Evolutionary conservation across 192 early-diverging fungal species (phyloP), one percentile per base, ranked within the genome.

Genomic region (Allomyces macrogynus): DNA sequence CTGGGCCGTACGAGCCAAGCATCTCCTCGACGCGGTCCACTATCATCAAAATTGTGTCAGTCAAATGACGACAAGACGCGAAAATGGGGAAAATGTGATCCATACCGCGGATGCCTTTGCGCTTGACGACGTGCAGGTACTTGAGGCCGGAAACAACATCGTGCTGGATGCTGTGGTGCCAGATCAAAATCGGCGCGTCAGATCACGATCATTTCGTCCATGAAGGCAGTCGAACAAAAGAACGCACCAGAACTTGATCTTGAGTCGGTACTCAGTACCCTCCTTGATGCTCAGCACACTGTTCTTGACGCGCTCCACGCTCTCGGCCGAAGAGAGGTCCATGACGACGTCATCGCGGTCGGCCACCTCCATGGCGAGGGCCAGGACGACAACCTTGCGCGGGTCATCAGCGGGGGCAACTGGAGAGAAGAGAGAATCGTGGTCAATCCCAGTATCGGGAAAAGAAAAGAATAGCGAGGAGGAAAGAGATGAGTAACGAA

Each of bases 11-110:
- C 66, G 87, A 89, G 64, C 95, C 95, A 70, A 95, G 81, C 93
- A 99, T 96, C 69, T 93, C 89, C 70, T 99, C 91, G 65, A 79
- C 82, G 77, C 85, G 89, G 70, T 96, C 95, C 27, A 95, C 89
- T 80, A 70, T 61, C 26, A 42, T 63, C 9, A 11, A 61, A 20
- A 10, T 61, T 24, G 25, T 14, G 10, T 61, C n/a, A 25, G n/a
- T 10, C 60, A n/a, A n/a, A n/a, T n/a, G n/a, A 62, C 23, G 60
- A 5, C 26, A 20, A 11, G 2, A 22, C 12, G 4, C 27, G 40
- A 64, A 11, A n/a, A 5, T 22, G 3, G 60, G 61, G 14, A 24
- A 68, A 1, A 67, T 1, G 10, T 10, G 22, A 61, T 43, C 62
- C 61, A 26, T 68, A 87, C 84, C 81, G 62, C 68, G 71, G 60